Evolutionary conservation across 768 basidiomycete species (phyloP).

Genomic region (Russula emetica): DNA sequence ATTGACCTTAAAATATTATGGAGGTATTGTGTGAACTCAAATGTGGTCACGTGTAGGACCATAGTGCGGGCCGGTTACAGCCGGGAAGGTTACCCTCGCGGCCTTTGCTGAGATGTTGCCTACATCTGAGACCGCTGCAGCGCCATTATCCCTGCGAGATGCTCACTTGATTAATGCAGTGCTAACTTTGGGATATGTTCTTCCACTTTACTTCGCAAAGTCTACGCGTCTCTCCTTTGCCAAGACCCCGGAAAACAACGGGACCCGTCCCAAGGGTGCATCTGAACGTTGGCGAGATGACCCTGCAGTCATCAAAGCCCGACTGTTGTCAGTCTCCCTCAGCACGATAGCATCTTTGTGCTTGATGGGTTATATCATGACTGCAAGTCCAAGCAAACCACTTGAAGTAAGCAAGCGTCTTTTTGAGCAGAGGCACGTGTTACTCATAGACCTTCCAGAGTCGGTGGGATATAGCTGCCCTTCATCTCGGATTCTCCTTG

Average conservation of each 20-base stretch:
- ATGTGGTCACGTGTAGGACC: not conserved
- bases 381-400: conserved; percentile 29
- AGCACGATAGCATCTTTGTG: conserved; percentile 58
- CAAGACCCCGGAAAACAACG: conserved; percentile 29
- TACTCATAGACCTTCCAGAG: conserved; percentile 2
- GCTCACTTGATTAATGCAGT: conserved; percentile 55
- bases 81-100: not conserved
- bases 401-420: conserved; percentile 26
- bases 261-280: conserved; percentile 34
- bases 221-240: conserved; percentile 54
- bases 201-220: conserved; percentile 74
- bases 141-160: conserved; percentile 29
- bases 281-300: conserved; percentile 72
- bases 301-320: conserved; percentile 75
- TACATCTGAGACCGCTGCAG: conserved; percentile 22
- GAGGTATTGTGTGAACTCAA: too few species aligned
- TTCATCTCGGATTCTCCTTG: conserved; percentile 29
- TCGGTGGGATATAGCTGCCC: conserved; percentile 29
- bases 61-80: not conserved
- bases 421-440: not conserved
- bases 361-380: conserved; percentile 46
- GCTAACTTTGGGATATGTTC: conserved; percentile 71
- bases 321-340: conserved; percentile 61
- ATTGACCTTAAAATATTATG: not conserved
- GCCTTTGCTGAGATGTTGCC: conserved; percentile 19